A percentile compares a stretch with the other conserved stretches of the same genome.
Evolutionary conservation across 2,329 filamentous ascomycete species (phyloP).

Genomic region (Fusarium beomiforme): DNA sequence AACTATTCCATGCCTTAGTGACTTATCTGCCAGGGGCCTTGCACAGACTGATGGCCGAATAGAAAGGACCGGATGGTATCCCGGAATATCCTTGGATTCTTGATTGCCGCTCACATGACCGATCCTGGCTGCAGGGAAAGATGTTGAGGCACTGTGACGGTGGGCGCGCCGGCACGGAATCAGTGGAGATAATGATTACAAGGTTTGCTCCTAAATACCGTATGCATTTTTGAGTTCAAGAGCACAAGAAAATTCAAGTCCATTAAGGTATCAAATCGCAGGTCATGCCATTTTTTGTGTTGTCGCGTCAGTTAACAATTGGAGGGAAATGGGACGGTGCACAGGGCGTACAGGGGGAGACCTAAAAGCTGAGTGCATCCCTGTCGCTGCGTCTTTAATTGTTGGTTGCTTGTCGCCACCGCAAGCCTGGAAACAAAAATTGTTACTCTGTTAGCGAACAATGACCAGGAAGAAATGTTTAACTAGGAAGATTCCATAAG

Average conservation of each 20-base stretch:
- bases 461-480: not conserved
- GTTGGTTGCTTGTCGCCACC: not conserved
- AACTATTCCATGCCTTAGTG: not conserved
- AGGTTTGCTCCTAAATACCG: not conserved
- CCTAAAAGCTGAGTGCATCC: not conserved
- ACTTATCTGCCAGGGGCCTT: not conserved
- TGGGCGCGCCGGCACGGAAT: not conserved
- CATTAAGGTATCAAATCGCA: not conserved
- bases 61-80: not conserved
- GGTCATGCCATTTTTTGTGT: not conserved
- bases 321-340: not conserved
- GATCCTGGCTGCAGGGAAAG: constrained; percentile 34
- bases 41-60: not conserved
- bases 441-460: not conserved
- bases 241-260: not conserved
- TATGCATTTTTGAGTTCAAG: not conserved
- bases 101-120: constrained; percentile 39
- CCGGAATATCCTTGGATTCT: constrained; percentile 1
- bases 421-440: not conserved
- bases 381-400: not conserved
- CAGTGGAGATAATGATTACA: not conserved
- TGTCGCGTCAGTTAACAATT: not conserved
- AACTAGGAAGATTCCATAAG: not conserved
- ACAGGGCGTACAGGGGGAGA: not conserved
- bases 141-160: not conserved